Evolutionary conservation across 2,329 filamentous ascomycete genomes (phyloP), one percentile per base, ranked within the genome.

Genomic region (Didymella exigua): DNA sequence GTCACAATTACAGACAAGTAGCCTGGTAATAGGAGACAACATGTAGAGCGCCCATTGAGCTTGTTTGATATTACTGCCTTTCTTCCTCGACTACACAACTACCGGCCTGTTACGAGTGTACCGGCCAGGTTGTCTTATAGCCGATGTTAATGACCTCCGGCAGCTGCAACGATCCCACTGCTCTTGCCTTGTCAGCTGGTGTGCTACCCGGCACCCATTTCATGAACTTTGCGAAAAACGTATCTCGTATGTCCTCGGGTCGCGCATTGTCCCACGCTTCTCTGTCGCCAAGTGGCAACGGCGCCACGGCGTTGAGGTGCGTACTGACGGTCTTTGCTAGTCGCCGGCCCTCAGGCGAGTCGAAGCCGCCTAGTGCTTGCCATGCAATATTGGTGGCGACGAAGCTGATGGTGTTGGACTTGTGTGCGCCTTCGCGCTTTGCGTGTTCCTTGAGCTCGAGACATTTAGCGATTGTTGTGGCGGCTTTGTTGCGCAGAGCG

Each of bases 351-450:
- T 65, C 67, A 14, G 61, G 59, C 2, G 65, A 60, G 14, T 56
- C 49, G 23, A 66, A 65, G 0, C 64, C 59, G 18, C 68, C 69
- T 6, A 71, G 41, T 4, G 60, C 58, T 34, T 67, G 59, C 67
- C 67, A 69, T 4, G 67, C 67, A 2, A 69, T 50, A 42, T 65
- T 68, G 2, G 60, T 68, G 4, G 68, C 65, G 2, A 69, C 58
- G 37, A 65, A 66, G 2, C 56, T 54, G 33, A 70, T 67, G 1
- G 67, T 68, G 34, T 66, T 69, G 5, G 65, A 65, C 30, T 66
- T 56, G 3, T 54, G 48, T 14, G 46, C 49, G 10, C 63, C 62
- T 29, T 55, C 44, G 9, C 51, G 50, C 34, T 59, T 62, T 34
- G 65, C 56, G 18, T 58, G 58, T 34, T 56, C 50, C 38, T 68